Evolutionary conservation across 768 basidiomycete species (phyloP).

Genomic region (Tubosaeta sp.): DNA sequence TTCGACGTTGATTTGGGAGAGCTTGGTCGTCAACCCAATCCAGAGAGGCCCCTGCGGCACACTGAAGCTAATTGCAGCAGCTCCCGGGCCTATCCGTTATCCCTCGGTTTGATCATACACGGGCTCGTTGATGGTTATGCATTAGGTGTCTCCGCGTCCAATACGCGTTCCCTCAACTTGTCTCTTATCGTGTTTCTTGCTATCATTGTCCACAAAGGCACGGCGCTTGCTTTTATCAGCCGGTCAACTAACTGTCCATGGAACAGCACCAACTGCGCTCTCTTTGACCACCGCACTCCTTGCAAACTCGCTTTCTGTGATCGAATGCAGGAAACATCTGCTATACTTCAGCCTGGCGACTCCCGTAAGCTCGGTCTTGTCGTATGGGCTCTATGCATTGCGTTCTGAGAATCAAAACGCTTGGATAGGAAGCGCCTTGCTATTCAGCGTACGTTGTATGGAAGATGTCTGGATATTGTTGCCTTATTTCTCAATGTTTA

Average conservation of each 20-base stretch:
- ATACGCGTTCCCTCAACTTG: slow-evolving; percentile 41
- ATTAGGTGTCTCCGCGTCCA: slow-evolving; percentile 71
- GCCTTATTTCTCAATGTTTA: slow-evolving; percentile 26
- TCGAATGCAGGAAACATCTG: slow-evolving; percentile 71
- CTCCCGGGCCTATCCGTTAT: slow-evolving; percentile 60
- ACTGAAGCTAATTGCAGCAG: slow-evolving; percentile 22
- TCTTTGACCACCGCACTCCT: slow-evolving; percentile 84
- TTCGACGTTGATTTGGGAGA: slow-evolving; percentile 66
- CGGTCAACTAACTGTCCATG: slow-evolving; percentile 8
- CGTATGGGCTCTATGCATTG: slow-evolving; percentile 62
- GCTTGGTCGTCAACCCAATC: slow-evolving; percentile 37
- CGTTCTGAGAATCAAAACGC: slow-evolving; percentile 36
- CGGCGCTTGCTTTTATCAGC: neutral
- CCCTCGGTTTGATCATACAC: slow-evolving; percentile 84
- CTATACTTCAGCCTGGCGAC: slow-evolving; percentile 80
- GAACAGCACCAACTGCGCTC: slow-evolving; percentile 81
- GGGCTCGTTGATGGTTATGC: slow-evolving; percentile 91
- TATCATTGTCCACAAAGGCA: slow-evolving; percentile 87
- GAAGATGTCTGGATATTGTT: neutral
- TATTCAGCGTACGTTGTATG: slow-evolving; percentile 67
- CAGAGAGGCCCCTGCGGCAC: slow-evolving; percentile 11
- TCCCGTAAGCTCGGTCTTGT: slow-evolving; percentile 74
- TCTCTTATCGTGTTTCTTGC: slow-evolving; percentile 89
- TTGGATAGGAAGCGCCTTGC: slow-evolving; percentile 73
- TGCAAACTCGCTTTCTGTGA: slow-evolving; percentile 62